phyloP scores from a whole-genome alignment of 495 filamentous ascomycete species.

The Endocarpon pusillum region DNA sequence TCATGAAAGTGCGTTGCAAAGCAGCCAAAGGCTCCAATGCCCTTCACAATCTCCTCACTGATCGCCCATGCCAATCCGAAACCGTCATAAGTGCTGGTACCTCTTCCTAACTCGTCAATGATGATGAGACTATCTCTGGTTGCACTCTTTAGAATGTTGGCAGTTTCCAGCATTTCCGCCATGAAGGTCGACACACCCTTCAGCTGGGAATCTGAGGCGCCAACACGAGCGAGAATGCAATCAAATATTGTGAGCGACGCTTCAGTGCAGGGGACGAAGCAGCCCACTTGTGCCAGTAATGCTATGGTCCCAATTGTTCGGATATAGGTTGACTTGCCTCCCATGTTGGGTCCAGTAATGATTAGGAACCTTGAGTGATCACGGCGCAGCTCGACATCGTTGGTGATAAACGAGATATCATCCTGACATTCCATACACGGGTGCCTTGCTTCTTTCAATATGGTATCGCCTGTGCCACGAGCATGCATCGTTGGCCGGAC shows the following conservation, averaged over 20 bases:
- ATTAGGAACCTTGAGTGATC: slow-evolving; percentile 80
- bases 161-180: slow-evolving; percentile 98
- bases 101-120: slow-evolving; percentile 95
- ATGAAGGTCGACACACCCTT: slow-evolving; percentile 99
- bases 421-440: slow-evolving; percentile 99
- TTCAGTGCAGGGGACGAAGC: slow-evolving; percentile 83
- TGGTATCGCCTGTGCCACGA: slow-evolving; percentile 75
- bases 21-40: slow-evolving; percentile 82
- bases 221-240: slow-evolving; percentile 91
- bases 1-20: slow-evolving; percentile 99
- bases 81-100: slow-evolving; percentile 95
- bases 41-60: slow-evolving; percentile 88
- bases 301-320: slow-evolving; percentile 95
- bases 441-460: slow-evolving; percentile 84
- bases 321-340: slow-evolving; percentile 97
- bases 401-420: slow-evolving; percentile 95
- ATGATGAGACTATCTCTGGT: slow-evolving; percentile 91
- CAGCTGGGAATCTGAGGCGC: slow-evolving; percentile 85
- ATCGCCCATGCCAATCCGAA: slow-evolving; percentile 98
- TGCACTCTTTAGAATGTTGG: slow-evolving; percentile 94
- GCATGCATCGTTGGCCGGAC: slow-evolving; percentile 83
- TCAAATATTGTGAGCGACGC: slow-evolving; percentile 95
- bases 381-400: slow-evolving; percentile 75
- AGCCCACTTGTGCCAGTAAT: slow-evolving; percentile 92
- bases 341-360: slow-evolving; percentile 98